A percentile compares a stretch with the other conserved stretches of the same genome.
These are phyloP conservation scores for Backusella circina DNA, from an alignment of 192 early-diverging fungal genomes.

Conservation along the genomic window DNA sequence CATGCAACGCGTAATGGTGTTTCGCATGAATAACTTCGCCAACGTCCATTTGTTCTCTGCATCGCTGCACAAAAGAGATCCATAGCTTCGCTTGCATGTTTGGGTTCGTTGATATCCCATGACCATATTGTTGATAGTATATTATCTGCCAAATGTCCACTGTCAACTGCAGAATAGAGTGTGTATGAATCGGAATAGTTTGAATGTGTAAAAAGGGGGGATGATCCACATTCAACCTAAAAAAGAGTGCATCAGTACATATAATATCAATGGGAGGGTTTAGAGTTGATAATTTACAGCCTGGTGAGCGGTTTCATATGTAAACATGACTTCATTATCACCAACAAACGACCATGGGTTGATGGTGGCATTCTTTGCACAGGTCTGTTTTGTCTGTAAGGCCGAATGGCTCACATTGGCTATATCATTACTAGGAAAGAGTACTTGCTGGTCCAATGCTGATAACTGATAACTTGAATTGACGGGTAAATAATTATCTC, in stretches of 20 bases:
- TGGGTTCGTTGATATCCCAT: constrained; percentile 21
- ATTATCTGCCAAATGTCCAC: not conserved
- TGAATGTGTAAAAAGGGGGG: constrained; percentile 9
- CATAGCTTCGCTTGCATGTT: not conserved
- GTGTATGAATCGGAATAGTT: not conserved
- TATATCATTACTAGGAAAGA: not conserved
- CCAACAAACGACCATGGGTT: not conserved
- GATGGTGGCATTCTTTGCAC: not conserved
- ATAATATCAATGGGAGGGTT: not conserved
- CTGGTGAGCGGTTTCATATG: not conserved
- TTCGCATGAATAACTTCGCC: constrained; percentile 17
- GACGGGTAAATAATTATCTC: not conserved
- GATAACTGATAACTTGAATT: not conserved
- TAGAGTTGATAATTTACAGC: not conserved
- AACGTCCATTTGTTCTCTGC: constrained; percentile 18
- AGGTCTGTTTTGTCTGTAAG: not conserved
- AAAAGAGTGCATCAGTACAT: not conserved
- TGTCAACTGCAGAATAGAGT: not conserved
- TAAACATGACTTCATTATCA: not conserved
- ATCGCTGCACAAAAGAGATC: constrained; percentile 14
- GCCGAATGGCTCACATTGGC: not conserved
- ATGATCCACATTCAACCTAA: constrained; percentile 19
- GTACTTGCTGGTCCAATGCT: not conserved
- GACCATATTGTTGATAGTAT: constrained; percentile 25
- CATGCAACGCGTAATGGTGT: constrained; percentile 15